Base-by-base conservation (phyloP, 768 basidiomycete genomes). In the Pleurotus tuber-regium region DNA sequence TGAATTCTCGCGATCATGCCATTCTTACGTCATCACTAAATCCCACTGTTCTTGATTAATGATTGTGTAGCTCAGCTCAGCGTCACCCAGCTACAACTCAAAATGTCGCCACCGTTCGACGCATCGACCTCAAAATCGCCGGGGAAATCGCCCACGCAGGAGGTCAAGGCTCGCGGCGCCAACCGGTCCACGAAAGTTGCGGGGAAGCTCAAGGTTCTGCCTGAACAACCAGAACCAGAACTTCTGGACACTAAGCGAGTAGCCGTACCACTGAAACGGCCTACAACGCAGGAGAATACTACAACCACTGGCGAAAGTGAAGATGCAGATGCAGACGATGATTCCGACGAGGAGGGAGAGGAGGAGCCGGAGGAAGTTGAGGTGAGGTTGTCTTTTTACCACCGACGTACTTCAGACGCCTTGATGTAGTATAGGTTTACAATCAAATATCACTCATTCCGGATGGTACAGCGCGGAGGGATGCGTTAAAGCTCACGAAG, bases 381-480 rank as follows among this genome's bases (percentile, higher is more conserved):
- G 73, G 86, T 83, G 31, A 56, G 78, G 61, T 33, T 50, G 1
- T 36, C 24, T 31, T 35, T 40, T 43, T 19, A 3, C 48, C 26
- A 23, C 4, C 43, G 44, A 40, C 21, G 23, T 40, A 14, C 46
- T 42, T 38, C 30, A 31, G 16, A 26, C 24, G 18, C 52, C 51
- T 24, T 38, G 19, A 55, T 23, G 49, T 26, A 25, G 36, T 42
- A 16, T 56, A 94, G 89, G 87, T 90, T n/a, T 95, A 95, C 66
- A 91, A 92, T 58, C 93, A 96, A 71, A 84, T 98, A 53, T 88
- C 90, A 3, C 83, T 92, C 28, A 98, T 98, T 46, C 94, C 95
- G 2, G 92, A 92, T 39, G 95, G 95, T 3, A 92, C 94, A 18
- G 95, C 95, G 6, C 83, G 92, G 36, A 78, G 92, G 53, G 95